phyloP scores from a whole-genome alignment of 2,329 filamentous ascomycete genomes.

The Exophiala sp. region DNA sequence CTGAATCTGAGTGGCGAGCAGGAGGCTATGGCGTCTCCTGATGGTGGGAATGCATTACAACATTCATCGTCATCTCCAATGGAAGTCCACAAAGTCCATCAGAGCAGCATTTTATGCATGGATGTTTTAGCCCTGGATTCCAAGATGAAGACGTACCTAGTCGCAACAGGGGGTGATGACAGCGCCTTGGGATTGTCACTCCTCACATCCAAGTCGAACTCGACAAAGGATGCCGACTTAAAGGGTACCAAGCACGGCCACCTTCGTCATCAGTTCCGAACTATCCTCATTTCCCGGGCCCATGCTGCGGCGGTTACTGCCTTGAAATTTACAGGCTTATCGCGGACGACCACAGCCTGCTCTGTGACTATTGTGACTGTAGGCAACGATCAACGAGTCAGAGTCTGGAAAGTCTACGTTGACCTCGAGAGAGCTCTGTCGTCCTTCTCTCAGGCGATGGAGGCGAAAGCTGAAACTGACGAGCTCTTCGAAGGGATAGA shows the following conservation, averaged over 20 bases:
- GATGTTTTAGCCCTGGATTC: constrained; percentile 32
- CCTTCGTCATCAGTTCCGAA: constrained; percentile 26
- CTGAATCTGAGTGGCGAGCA: constrained; percentile 54
- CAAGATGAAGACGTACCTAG: constrained; percentile 41
- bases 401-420: constrained; percentile 40
- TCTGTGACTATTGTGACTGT: constrained; percentile 36
- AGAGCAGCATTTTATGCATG: constrained; percentile 70
- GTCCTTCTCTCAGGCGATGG: not conserved
- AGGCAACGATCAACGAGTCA: constrained; percentile 47
- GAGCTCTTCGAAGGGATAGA: constrained; percentile 11
- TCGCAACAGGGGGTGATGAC: constrained; percentile 84
- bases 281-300: constrained; percentile 39
- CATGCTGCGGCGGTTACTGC: constrained; percentile 45
- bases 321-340: constrained; percentile 32
- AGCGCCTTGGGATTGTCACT: constrained; percentile 67
- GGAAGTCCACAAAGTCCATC: constrained; percentile 56
- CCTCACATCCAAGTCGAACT: not conserved
- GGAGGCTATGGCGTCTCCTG: not conserved
- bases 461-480: not conserved
- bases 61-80: not conserved
- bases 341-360: constrained; percentile 3
- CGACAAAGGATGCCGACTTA: not conserved
- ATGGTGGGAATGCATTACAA: not conserved
- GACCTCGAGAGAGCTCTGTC: constrained; percentile 21
- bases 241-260: not conserved